A percentile compares a stretch with the other conserved stretches of the same genome.
Conservation (phyloP, 768 basidiomycete species). For the Amanita molliuscula region DNA sequence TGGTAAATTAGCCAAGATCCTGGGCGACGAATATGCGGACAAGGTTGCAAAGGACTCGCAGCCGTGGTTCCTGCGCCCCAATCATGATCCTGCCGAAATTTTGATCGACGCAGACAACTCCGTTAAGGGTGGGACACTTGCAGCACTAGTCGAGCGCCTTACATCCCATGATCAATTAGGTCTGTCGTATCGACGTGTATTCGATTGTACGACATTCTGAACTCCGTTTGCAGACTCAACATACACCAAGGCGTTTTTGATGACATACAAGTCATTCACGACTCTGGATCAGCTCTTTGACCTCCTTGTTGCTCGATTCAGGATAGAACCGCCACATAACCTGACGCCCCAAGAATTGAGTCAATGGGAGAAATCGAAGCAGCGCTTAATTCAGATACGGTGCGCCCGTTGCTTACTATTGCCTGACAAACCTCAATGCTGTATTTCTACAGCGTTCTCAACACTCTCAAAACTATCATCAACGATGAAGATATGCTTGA, state of each 20-base stretch:
- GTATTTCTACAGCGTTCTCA: conserved; percentile 55
- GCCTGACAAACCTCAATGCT: not conserved
- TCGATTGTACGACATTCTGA: conserved; percentile 5
- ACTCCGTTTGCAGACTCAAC: conserved; percentile 44
- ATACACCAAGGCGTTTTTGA: conserved; percentile 83
- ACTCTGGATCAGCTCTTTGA: conserved; percentile 76
- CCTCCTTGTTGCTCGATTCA: conserved; percentile 70
- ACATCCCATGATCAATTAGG: conserved; percentile 87
- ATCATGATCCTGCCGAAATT: conserved; percentile 73
- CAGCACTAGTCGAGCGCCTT: conserved; percentile 79
- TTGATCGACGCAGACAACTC: conserved; percentile 76
- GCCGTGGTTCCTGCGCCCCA: conserved; percentile 83
- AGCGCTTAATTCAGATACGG: conserved; percentile 81
- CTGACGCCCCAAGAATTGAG: conserved; percentile 50
- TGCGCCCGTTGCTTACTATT: conserved; percentile 22
- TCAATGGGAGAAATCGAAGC: conserved; percentile 81
- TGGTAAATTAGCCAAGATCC: conserved; percentile 55
- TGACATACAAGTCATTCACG: conserved; percentile 95
- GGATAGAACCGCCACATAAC: conserved; percentile 62
- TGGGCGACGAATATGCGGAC: conserved; percentile 47
- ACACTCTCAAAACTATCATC: conserved; percentile 85
- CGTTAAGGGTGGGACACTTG: conserved; percentile 79
- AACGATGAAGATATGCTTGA: conserved; percentile 76
- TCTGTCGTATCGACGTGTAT: conserved; percentile 22
- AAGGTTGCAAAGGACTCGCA: conserved; percentile 32